These are phyloP conservation scores for Chondrus crispus DNA, from an alignment of 23 red algal genomes.

Conservation along the genomic window DNA sequence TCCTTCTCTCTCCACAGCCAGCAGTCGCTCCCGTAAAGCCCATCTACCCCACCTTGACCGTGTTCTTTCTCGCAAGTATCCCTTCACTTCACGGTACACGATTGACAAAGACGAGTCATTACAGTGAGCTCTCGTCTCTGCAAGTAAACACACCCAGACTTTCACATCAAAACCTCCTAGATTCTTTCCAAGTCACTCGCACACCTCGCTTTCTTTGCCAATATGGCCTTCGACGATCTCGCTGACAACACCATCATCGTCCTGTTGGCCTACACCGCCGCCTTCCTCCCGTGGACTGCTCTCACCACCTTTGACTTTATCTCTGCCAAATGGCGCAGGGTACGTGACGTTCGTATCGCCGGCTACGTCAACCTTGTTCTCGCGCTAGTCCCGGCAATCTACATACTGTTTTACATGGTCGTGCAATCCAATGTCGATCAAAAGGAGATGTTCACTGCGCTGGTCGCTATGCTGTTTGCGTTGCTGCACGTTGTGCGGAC, in stretches of 20 bases:
- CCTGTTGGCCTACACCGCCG: slow-evolving; percentile 39
- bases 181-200: too few species aligned
- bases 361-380: slow-evolving; percentile 24
- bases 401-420: slow-evolving; percentile 37
- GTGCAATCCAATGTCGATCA: slow-evolving; percentile 18
- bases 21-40: too few species aligned
- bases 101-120: too few species aligned
- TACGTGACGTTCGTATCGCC: too few species aligned
- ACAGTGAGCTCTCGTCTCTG: too few species aligned
- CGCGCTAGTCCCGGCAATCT: slow-evolving; percentile 13
- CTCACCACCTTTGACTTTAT: slow-evolving; percentile 34
- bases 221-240: neutral
- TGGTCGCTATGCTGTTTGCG: slow-evolving; percentile 45
- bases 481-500: slow-evolving; percentile 20
- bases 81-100: too few species aligned
- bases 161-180: too few species aligned
- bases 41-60: too few species aligned
- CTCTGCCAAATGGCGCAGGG: slow-evolving; percentile 32
- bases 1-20: too few species aligned
- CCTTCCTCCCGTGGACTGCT: slow-evolving; percentile 46
- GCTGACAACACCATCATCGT: slow-evolving; percentile 12
- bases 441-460: slow-evolving; percentile 3
- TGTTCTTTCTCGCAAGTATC: too few species aligned
- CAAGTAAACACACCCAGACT: too few species aligned
- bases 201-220: neutral